Evolutionary conservation across 495 filamentous ascomycete species (phyloP), one percentile per base, ranked within the genome.

Genomic region (Penicillium longicatenatum): DNA sequence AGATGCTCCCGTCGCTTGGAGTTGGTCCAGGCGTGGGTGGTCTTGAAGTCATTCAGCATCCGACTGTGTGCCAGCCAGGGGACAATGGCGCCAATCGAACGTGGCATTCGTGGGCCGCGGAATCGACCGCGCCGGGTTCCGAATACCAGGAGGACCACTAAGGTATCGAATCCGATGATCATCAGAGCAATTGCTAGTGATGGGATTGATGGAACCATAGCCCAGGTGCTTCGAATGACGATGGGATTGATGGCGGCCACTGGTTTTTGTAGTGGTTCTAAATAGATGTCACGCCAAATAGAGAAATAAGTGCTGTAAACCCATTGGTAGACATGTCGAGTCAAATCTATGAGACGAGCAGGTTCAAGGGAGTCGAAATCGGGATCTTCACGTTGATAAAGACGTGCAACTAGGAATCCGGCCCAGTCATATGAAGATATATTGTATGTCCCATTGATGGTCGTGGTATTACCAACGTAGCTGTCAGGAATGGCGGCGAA

Each of bases 231-330:
- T 55, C 52, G 63, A 44, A 69, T 73, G 6, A 74, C 59, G 1
- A 68, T 75, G 10, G 65, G 66, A 41, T 75, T 66, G 19, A 54
- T 46, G 0, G 71, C 74, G 0, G 48, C 16, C 6, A 58, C 22
- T 0, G 63, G 64, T 0, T 68, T 10, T 10, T 56, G 22, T 5
- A 75, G 59, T 4, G 68, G 65, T 20, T 72, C 48, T 0, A 77
- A 70, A 45, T 77, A 77, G 30, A 72, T 66, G 9, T 71, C 58
- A 6, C 69, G 65, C 72, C 72, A 77, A 17, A 77, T 60, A 0
- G 72, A 73, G 37, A 77, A 75, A 49, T 77, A 77, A 4, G 74
- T 75, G 45, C 68, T 69, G 52, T 75, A 77, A 1, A 75, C 74
- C 74, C 74, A 77, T 50, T 74, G 68, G 47, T 75, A 77, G 11